Conservation (phyloP, 352 stramenopile genomes). For the Pythium myriotylum region DNA sequence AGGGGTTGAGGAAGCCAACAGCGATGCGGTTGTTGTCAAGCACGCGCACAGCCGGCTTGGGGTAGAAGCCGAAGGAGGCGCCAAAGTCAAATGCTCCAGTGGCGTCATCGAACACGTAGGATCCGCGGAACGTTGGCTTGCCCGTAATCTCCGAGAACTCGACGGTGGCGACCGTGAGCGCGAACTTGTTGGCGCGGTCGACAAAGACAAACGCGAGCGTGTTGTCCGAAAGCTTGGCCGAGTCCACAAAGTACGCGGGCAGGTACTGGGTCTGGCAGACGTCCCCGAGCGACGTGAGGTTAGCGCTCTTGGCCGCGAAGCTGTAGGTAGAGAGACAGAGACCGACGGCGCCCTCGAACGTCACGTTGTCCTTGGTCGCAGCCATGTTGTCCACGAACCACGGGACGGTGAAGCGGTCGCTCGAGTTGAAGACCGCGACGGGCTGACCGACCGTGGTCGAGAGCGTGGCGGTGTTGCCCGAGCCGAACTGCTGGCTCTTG, state of each 20-base stretch:
- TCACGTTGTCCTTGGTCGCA: slow-evolving; percentile 54
- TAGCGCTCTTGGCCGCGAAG: slow-evolving; percentile 28
- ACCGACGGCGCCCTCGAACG: slow-evolving; percentile 41
- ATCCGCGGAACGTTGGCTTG: slow-evolving; percentile 63
- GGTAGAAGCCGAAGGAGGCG: slow-evolving; percentile 62
- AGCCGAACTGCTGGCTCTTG: slow-evolving; percentile 53
- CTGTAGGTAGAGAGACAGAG: slow-evolving; percentile 61
- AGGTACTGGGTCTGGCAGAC: slow-evolving; percentile 60
- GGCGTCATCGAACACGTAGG: slow-evolving; percentile 67
- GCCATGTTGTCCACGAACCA: slow-evolving; percentile 61
- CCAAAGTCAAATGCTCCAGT: slow-evolving; percentile 72
- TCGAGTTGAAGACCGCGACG: slow-evolving; percentile 64
- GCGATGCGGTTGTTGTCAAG: slow-evolving; percentile 59
- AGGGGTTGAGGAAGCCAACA: slow-evolving; percentile 76
- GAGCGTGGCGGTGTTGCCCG: slow-evolving; percentile 39
- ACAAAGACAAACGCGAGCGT: slow-evolving; percentile 70
- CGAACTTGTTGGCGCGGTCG: slow-evolving; percentile 73
- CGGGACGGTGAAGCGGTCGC: slow-evolving; percentile 60
- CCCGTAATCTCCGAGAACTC: slow-evolving; percentile 63
- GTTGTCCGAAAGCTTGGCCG: slow-evolving; percentile 63
- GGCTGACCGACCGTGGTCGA: slow-evolving; percentile 61
- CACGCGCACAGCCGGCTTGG: slow-evolving; percentile 58
- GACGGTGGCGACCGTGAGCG: slow-evolving; percentile 66
- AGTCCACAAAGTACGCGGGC: slow-evolving; percentile 73
- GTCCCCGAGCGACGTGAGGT: slow-evolving; percentile 33